Evolutionary conservation across 306 rosid species (phyloP).

Genomic region (Vachellia collinsii): DNA sequence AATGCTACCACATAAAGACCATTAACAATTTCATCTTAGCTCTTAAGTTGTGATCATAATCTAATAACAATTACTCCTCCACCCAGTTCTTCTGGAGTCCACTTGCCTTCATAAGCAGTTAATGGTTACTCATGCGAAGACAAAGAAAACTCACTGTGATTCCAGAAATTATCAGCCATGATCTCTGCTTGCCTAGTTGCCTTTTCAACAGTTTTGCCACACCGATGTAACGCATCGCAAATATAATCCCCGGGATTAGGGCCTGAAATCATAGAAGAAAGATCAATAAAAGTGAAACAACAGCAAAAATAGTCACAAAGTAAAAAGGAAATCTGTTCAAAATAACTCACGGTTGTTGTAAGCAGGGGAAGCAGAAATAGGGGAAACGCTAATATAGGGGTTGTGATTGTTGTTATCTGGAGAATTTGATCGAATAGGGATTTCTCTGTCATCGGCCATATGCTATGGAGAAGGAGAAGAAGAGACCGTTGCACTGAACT

Average conservation of each 20-base stretch:
- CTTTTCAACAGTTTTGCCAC: constrained; percentile 58
- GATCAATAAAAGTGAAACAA: neutral
- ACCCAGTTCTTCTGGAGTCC: neutral
- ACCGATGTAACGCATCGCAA: constrained; percentile 46
- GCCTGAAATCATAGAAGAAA: constrained; percentile 42
- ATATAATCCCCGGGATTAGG: constrained; percentile 44
- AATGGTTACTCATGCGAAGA: neutral
- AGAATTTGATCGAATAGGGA: neutral
- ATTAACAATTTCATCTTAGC: neutral
- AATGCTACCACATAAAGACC: neutral
- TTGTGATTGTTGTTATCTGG: neutral
- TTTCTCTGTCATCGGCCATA: neutral
- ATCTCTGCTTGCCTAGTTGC: constrained; percentile 64
- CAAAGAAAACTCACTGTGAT: constrained; percentile 62
- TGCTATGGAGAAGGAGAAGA: too few species aligned
- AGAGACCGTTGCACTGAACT: neutral
- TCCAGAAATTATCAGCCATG: constrained; percentile 60
- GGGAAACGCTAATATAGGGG: neutral
- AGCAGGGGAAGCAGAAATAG: neutral
- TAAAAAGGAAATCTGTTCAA: neutral
- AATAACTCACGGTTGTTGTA: neutral
- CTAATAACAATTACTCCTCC: neutral
- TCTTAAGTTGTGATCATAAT: neutral
- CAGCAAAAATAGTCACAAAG: neutral
- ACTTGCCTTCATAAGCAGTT: neutral